phyloP scores from a whole-genome alignment of 2,329 filamentous ascomycete genomes.

The Aureobasidium sp. region DNA sequence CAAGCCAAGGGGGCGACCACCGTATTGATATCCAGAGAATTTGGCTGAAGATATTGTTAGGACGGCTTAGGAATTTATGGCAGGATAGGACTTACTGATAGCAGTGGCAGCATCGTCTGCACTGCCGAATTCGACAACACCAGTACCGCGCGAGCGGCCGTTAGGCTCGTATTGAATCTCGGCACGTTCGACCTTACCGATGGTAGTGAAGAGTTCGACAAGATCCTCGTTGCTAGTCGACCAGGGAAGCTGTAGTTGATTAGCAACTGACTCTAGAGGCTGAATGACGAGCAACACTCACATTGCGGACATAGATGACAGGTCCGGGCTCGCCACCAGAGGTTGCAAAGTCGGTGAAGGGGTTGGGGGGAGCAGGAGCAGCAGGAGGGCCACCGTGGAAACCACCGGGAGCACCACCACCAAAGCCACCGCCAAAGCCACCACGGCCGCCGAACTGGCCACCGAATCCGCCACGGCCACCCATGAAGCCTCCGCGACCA shows the following conservation, averaged over 20 bases:
- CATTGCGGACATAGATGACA: slow-evolving; percentile 92
- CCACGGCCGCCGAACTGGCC: slow-evolving; percentile 39
- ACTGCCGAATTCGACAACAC: slow-evolving; percentile 89
- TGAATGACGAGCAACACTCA: slow-evolving; percentile 46
- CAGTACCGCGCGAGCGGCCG: slow-evolving; percentile 86
- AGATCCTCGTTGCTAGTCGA: slow-evolving; percentile 98
- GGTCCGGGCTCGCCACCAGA: slow-evolving; percentile 76
- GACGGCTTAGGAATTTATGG: not conserved
- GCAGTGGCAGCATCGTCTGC: slow-evolving; percentile 82
- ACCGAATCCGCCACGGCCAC: slow-evolving; percentile 52
- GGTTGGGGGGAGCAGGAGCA: slow-evolving; percentile 61
- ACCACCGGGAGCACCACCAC: slow-evolving; percentile 30
- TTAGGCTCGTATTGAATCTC: slow-evolving; percentile 98
- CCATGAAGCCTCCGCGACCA: slow-evolving; percentile 39
- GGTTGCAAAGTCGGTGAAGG: slow-evolving; percentile 89
- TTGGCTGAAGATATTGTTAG: slow-evolving; percentile 52
- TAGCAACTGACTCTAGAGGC: slow-evolving; percentile 26
- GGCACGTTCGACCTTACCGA: slow-evolving; percentile 96
- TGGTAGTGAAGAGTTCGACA: slow-evolving; percentile 92
- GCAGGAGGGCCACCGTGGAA: slow-evolving; percentile 44
- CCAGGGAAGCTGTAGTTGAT: slow-evolving; percentile 71
- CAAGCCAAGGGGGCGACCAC: slow-evolving; percentile 84
- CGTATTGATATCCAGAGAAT: slow-evolving; percentile 96
- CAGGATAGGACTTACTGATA: slow-evolving; percentile 51
- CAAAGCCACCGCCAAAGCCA: slow-evolving; percentile 32